A percentile compares a stretch with the other conserved stretches of the same genome.
Conservation (phyloP, 441 rosid genomes). For the Populus hybrid region DNA sequence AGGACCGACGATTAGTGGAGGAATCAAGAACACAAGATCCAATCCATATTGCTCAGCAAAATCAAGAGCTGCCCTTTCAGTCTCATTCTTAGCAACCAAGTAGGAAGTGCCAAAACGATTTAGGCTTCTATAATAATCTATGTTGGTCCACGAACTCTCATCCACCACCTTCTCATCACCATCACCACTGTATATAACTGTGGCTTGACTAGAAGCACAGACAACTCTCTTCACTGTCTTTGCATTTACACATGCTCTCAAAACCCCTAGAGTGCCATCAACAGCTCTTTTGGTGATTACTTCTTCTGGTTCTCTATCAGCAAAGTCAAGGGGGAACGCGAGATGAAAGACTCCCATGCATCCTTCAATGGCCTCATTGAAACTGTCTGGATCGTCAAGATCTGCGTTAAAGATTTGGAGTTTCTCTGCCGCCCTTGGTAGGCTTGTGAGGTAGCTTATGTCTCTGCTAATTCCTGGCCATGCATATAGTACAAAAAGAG, state of each 20-base stretch:
- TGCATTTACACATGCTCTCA: conserved; percentile 11
- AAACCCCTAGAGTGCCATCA: not conserved
- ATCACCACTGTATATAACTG: conserved; percentile 20
- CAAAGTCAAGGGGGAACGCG: not conserved
- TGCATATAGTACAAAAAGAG: not conserved
- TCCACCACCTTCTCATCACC: conserved; percentile 13
- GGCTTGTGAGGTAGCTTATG: conserved; percentile 7
- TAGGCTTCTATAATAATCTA: conserved; percentile 9
- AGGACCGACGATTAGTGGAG: conserved; percentile 25
- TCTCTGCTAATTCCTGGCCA: not conserved
- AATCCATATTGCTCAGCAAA: conserved; percentile 19
- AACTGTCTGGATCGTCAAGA: not conserved
- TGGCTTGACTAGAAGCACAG: conserved; percentile 43
- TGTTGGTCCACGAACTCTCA: conserved; percentile 18
- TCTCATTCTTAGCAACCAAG: conserved; percentile 17
- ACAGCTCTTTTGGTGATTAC: not conserved
- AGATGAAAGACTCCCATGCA: not conserved
- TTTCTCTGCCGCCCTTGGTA: not conserved
- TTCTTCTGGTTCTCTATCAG: not conserved
- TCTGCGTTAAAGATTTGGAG: not conserved
- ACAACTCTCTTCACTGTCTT: conserved; percentile 25
- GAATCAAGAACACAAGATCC: conserved; percentile 23
- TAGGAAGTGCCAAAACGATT: conserved; percentile 12
- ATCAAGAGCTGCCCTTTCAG: conserved; percentile 18
- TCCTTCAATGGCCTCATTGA: not conserved